A percentile compares a stretch with the other conserved stretches of the same genome.
Evolutionary conservation across 345 rosid species (phyloP).

Genomic region (Syzygium aromaticum): DNA sequence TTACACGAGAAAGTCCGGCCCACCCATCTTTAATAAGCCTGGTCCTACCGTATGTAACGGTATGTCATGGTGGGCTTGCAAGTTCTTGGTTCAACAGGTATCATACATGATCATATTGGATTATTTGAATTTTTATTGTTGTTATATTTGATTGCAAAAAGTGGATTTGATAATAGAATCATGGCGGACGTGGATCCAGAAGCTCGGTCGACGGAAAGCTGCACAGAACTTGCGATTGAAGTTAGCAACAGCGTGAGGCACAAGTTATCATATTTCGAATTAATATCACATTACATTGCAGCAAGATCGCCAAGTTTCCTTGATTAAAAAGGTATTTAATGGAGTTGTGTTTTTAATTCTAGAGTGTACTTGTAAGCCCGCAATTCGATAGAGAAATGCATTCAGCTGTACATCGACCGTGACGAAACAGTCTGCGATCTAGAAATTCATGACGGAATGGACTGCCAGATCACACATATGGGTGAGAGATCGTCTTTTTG

Average conservation of each 20-base stretch:
- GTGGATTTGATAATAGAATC: not conserved
- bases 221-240: not conserved
- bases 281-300: not conserved
- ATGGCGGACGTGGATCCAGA: not conserved
- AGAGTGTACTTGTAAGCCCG: not conserved
- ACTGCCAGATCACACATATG: not conserved
- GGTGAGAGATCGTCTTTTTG: not conserved
- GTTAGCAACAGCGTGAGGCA: not conserved
- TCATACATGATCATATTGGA: not conserved
- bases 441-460: not conserved
- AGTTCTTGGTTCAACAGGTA: not conserved
- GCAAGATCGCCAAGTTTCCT: not conserved
- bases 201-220: not conserved
- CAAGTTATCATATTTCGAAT: not conserved
- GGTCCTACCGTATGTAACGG: not conserved
- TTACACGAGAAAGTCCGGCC: not conserved
- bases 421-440: not conserved
- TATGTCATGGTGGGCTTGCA: not conserved
- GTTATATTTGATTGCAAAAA: not conserved
- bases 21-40: not conserved
- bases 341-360: fast-evolving
- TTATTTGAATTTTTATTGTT: not conserved
- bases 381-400: not conserved
- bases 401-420: no score
- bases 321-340: not conserved